Base-by-base conservation (phyloP, 352 stramenopile genomes). In the Pythium vanterpoolii region DNA sequence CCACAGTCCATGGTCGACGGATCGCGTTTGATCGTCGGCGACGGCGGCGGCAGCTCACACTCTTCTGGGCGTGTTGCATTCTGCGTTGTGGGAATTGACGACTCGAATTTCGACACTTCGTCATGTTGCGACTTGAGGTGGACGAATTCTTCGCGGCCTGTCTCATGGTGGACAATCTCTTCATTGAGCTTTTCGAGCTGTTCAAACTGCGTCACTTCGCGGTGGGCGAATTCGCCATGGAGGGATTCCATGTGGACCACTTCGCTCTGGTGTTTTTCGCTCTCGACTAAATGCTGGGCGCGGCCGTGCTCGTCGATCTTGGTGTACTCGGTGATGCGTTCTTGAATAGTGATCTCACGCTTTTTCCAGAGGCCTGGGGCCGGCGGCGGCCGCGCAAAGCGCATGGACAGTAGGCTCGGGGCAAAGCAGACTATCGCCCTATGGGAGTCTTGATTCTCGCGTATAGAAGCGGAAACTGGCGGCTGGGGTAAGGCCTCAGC, bases 201-300 rank as follows among this genome's bases (percentile, higher is more conserved):
- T 68, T 94, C 82, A 47, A 89, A 94, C 40, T 94, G 79, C n/a
- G 83, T 92, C 66, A 94, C 84, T 51, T 94, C 85, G 18, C 79
- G 81, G 60, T 95, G 83, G 18, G 81, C 83, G 38, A 93, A 95
- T 62, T 95, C 83, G 27, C 83, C 81, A 7, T 74, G 52, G 3
- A 88, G 69, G 18, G 78, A 87, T 63, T 95, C 83, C 83, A 92
- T 95, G 71, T 92, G 86, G 47, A 95, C 70, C 51, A 92, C 81
- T 51, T 95, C 86, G 5, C 71, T 89, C 69, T 91, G 83, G 59
- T 93, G 81, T n/a, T 80, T 78, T 64, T 93, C 86, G 53, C 86
- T 88, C 62, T 95, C 85, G 19, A 95, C 80, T 21, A 95, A 60
- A 18, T 84, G 69, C 66, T 95, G 86, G 19, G 82, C 66, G 36